A percentile compares a stretch with the other conserved stretches of the same genome.
phyloP scores from a whole-genome alignment of 1,284 basidiomycete genomes.

The Lentinula novae-zelandiae region DNA sequence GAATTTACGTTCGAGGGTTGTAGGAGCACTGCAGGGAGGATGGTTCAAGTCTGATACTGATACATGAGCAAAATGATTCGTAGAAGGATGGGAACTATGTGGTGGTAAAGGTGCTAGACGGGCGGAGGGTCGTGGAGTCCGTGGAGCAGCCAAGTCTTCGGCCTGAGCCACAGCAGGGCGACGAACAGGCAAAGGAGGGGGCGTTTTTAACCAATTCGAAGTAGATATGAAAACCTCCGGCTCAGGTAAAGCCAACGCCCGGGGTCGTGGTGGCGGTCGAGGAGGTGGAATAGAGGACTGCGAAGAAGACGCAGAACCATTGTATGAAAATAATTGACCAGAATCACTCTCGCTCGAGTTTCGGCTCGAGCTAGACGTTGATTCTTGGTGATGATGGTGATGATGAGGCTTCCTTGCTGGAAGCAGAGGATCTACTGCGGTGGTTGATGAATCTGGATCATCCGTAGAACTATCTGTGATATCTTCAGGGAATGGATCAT shows the following conservation, averaged over 20 bases:
- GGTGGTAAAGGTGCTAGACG: slow-evolving; percentile 10
- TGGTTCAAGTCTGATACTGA: not conserved
- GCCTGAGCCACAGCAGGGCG: slow-evolving; percentile 4
- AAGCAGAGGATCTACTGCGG: slow-evolving; percentile 1
- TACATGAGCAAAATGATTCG: not conserved
- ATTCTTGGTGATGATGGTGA: not conserved
- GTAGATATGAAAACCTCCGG: not conserved
- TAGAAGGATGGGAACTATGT: slow-evolving; percentile 8
- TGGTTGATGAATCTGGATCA: slow-evolving; percentile 5
- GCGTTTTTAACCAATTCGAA: not conserved
- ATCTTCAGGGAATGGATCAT: slow-evolving; percentile 17
- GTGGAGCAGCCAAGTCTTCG: slow-evolving; percentile 3
- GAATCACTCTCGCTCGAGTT: slow-evolving; percentile 27
- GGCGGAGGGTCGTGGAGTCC: not conserved
- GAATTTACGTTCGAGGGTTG: slow-evolving; percentile 38
- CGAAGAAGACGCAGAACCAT: slow-evolving; percentile 3
- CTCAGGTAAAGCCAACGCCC: slow-evolving; percentile 6
- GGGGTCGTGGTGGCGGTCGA: slow-evolving; percentile 26
- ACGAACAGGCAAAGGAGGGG: slow-evolving; percentile 16
- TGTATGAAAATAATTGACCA: not conserved
- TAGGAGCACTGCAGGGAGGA: slow-evolving; percentile 16
- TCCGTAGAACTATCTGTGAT: slow-evolving; percentile 11
- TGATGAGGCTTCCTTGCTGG: too few species aligned
- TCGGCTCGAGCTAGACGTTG: slow-evolving; percentile 20
- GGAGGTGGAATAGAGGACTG: slow-evolving; percentile 21